phyloP scores from a whole-genome alignment of 169 alveolate genomes.

The Cryptosporidium sp. region DNA sequence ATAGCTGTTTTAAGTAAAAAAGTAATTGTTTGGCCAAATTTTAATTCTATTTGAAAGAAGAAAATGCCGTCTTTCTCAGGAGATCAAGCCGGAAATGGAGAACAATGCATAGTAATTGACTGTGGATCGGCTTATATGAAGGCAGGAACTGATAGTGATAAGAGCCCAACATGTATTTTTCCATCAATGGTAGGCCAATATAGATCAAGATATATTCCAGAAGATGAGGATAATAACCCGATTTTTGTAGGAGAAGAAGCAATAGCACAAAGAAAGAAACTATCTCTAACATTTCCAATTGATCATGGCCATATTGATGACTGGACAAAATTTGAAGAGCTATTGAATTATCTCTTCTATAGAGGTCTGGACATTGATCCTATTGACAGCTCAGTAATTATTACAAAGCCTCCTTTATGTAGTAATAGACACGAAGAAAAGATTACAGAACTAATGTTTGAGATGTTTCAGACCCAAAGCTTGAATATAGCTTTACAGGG shows the following conservation, averaged over 20 bases:
- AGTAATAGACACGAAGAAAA: constrained; percentile 79
- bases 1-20: neutral
- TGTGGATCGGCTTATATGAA: constrained; percentile 84
- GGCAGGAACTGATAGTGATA: constrained; percentile 85
- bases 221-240: constrained; percentile 81
- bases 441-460: constrained; percentile 88
- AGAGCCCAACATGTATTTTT: constrained; percentile 81
- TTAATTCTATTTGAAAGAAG: neutral
- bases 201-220: constrained; percentile 80
- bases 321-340: constrained; percentile 82
- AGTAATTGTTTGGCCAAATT: neutral
- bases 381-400: constrained; percentile 76
- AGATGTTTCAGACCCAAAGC: constrained; percentile 83
- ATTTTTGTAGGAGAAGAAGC: constrained; percentile 85
- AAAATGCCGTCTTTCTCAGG: constrained; percentile 37
- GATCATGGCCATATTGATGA: constrained; percentile 84
- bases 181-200: constrained; percentile 82
- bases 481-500: constrained; percentile 87
- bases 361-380: constrained; percentile 77
- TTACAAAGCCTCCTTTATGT: constrained; percentile 82
- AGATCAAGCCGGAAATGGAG: constrained; percentile 42
- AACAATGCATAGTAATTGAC: constrained; percentile 46
- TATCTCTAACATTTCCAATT: constrained; percentile 79
- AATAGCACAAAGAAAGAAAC: constrained; percentile 76
- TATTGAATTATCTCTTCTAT: constrained; percentile 76